Evolutionary conservation across 305 asterid species (phyloP), one percentile per base, ranked within the genome.

Genomic region (Striga hermonthica): DNA sequence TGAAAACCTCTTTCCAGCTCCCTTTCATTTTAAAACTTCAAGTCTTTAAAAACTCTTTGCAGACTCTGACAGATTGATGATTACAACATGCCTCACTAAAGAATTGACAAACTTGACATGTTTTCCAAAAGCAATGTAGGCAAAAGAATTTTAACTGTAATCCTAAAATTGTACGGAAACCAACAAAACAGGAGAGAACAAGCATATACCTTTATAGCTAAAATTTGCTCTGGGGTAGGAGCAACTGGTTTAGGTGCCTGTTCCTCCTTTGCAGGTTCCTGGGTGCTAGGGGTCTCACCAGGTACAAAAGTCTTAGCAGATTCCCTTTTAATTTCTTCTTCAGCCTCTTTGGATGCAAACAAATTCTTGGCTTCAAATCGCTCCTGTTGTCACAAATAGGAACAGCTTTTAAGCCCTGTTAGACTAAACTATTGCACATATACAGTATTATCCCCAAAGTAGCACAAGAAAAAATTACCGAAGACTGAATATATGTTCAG

Each of bases 221-320:
- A 82, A 74, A 88, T 91, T 79, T 94, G 99, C 85, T 94, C 90
- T 0, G 95, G 95, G 64, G 99, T 93, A 41, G 97, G 99, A 63
- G 86, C 98, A 78, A 41, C 71, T 53, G 95, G 83, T 73, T 90
- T 86, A 69, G 86, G 77, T 15, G 88, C 38, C 77, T 81, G 84
- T 59, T 82, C 90, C 78, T 85, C 95, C 83, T 78, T 83, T 41
- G 83, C 72, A 44, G 54, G 77, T 77, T 90, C 96, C 45, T 80
- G 75, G 59, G 72, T 59, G 62, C 50, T 79, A 45, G 83, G 82
- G 75, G 87, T 72, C 78, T 93, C 99, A 62, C 77, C 83, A 50
- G 96, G 87, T 60, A 86, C 95, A 78, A 78, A 69, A 49, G 96
- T 80, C 83, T 90, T 90, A 44, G 74, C 91, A 52, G 97, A 88